These are phyloP conservation scores for Pulveroboletus sp. DNA, from an alignment of 768 basidiomycete species.

Conservation along the genomic window DNA sequence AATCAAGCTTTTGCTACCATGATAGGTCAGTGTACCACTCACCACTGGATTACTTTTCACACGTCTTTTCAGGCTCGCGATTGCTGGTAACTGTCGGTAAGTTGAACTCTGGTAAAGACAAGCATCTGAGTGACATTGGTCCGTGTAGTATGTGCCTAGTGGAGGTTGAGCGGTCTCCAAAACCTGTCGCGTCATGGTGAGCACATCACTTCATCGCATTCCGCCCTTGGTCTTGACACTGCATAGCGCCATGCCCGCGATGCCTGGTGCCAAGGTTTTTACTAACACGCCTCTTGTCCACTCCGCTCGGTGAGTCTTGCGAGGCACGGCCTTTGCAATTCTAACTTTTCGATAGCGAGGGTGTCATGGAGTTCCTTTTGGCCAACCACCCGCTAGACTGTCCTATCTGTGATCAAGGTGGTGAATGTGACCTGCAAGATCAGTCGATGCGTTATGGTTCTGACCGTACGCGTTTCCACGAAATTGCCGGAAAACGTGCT, in stretches of 20 bases:
- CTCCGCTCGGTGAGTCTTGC: conserved; percentile 60
- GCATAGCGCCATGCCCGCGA: conserved; percentile 90
- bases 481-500: conserved; percentile 95
- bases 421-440: conserved; percentile 98
- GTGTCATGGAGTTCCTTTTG: conserved; percentile 98
- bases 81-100: conserved; percentile 96
- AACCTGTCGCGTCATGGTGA: conserved; percentile 91
- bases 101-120: conserved; percentile 23
- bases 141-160: conserved; percentile 89
- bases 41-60: not conserved
- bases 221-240: not conserved
- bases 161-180: conserved; percentile 92
- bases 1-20: conserved; percentile 74
- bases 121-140: conserved; percentile 4
- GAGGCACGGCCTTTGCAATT: not conserved
- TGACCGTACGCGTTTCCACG: conserved; percentile 96
- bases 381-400: conserved; percentile 98
- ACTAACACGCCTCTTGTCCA: conserved; percentile 90
- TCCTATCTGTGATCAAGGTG: conserved; percentile 98
- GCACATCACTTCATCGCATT: conserved; percentile 12
- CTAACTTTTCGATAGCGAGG: conserved; percentile 55
- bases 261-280: conserved; percentile 89
- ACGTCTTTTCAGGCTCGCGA: conserved; percentile 63
- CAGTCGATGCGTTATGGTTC: conserved; percentile 99
- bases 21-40: conserved; percentile 50